Base-by-base conservation (phyloP, 2,329 filamentous ascomycete species). In the Dactylonectria macrodidyma region DNA sequence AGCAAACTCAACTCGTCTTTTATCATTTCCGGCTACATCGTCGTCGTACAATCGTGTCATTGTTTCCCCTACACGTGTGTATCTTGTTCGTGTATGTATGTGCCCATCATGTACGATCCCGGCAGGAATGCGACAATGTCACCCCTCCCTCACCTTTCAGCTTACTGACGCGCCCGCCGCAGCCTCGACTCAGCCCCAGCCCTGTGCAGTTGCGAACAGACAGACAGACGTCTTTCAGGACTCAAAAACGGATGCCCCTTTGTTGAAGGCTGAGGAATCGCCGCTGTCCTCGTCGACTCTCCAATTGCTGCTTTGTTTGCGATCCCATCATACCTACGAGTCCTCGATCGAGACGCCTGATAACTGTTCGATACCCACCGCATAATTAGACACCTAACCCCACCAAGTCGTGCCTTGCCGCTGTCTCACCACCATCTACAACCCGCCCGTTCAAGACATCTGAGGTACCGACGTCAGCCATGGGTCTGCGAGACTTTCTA, bases 401-500 rank as follows among this genome's bases (percentile, higher is more conserved):
- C 51, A 52, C 38, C 44, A 59, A 47, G 38, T 22, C 26, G n/a
- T 8, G 14, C 41, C n/a, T 44, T 30, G 26, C 26, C 26, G 41
- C 14, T n/a, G 22, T 51, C 24, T 51, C 48, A 51, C 26, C 22
- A 26, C 48, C n/a, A 55, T 36, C 54, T 30, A 59, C 41, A n/a
- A 44, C 16, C 14, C 41, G 14, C 41, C n/a, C 16, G 14, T 51
- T 14, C 33, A 33, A 36, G n/a, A 54, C 51, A 46, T 44, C 54
- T 30, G 9, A 57, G 8, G 36, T 14, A 50, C 12, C 33, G 26
- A 57, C 52, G 19, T 24, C 34, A 47, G 75, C 68, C 48, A 89
- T 89, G 84, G 86, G 84, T 16, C 78, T 89, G 64, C 85, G 84
- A 71, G 86, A 88, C 70, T 79, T 87, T 72, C 78, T 90, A 59